These are phyloP conservation scores for Jackrogersella minutella DNA, from an alignment of 495 filamentous ascomycete species.

Conservation along the genomic window DNA sequence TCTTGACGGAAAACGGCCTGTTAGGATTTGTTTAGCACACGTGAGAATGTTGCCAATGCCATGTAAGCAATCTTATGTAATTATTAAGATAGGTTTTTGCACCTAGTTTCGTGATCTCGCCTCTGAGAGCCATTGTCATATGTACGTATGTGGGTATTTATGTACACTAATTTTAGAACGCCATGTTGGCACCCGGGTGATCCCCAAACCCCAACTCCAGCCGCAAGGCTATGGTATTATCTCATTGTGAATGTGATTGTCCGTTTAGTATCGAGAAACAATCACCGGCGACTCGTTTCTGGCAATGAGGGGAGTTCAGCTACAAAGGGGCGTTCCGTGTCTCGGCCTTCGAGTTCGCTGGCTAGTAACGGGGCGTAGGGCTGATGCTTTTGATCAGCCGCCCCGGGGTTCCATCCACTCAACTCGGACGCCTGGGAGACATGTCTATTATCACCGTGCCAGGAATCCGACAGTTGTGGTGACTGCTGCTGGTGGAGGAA, in stretches of 20 bases:
- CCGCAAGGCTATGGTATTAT: neutral
- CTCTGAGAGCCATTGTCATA: neutral
- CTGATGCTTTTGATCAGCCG: constrained; percentile 16
- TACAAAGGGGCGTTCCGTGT: constrained; percentile 18
- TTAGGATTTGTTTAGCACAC: neutral
- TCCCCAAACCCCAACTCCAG: constrained; percentile 22
- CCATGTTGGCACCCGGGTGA: neutral
- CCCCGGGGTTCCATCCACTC: constrained; percentile 20
- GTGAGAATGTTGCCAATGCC: neutral
- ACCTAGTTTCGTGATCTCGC: neutral
- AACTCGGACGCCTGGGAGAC: constrained; percentile 23
- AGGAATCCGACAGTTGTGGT: constrained; percentile 10
- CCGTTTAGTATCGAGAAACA: neutral
- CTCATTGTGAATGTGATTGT: neutral
- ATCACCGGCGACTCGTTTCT: neutral
- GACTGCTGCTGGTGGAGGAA: neutral
- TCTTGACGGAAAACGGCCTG: neutral
- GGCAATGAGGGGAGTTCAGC: constrained; percentile 22
- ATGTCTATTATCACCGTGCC: constrained; percentile 20
- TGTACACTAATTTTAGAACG: constrained; percentile 26
- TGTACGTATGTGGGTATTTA: no score
- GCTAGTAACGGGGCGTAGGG: constrained; percentile 26
- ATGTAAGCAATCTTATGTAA: constrained; percentile 10
- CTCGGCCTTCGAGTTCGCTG: constrained; percentile 25
- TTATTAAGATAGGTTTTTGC: constrained; percentile 3